These are phyloP conservation scores for Calycina herbarum DNA, from an alignment of 2,329 filamentous ascomycete genomes.

Conservation along the genomic window DNA sequence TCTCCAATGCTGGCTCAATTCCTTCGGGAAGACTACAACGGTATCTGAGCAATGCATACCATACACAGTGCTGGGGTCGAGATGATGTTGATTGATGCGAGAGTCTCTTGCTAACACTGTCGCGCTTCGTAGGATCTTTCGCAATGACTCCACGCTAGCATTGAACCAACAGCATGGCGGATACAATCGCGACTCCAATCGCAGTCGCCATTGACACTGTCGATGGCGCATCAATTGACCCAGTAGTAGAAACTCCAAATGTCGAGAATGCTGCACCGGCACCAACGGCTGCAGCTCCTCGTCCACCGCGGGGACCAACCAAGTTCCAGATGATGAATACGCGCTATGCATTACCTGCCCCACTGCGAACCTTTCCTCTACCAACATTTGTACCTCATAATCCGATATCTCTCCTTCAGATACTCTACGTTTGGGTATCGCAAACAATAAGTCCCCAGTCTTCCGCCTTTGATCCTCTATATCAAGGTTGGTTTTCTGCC, in stretches of 20 bases:
- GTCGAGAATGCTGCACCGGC: constrained; percentile 13
- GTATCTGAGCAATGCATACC: constrained; percentile 74
- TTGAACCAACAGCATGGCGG: constrained; percentile 30
- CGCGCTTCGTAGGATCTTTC: constrained; percentile 11
- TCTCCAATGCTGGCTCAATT: constrained; percentile 65
- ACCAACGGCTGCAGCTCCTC: background rate
- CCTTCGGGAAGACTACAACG: constrained; percentile 81
- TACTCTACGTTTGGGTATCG: constrained; percentile 74
- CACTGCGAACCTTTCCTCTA: constrained; percentile 78
- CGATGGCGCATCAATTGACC: background rate
- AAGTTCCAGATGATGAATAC: constrained; percentile 56
- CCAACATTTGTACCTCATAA: constrained; percentile 90
- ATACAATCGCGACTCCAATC: constrained; percentile 25
- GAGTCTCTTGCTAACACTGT: constrained; percentile 20
- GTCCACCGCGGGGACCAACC: constrained; percentile 25
- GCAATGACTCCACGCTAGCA: constrained; percentile 32
- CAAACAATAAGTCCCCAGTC: constrained; percentile 67
- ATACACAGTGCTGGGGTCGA: constrained; percentile 17
- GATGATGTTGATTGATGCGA: background rate
- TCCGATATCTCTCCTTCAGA: constrained; percentile 80
- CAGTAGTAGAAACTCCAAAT: constrained; percentile 6
- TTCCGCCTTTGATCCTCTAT: constrained; percentile 62
- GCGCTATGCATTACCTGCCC: constrained; percentile 79
- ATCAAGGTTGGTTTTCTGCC: constrained; percentile 77
- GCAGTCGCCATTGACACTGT: background rate